A percentile compares a stretch with the other conserved stretches of the same genome.
Evolutionary conservation across 768 basidiomycete genomes (phyloP).

Genomic region (Mrakia frigida): DNA sequence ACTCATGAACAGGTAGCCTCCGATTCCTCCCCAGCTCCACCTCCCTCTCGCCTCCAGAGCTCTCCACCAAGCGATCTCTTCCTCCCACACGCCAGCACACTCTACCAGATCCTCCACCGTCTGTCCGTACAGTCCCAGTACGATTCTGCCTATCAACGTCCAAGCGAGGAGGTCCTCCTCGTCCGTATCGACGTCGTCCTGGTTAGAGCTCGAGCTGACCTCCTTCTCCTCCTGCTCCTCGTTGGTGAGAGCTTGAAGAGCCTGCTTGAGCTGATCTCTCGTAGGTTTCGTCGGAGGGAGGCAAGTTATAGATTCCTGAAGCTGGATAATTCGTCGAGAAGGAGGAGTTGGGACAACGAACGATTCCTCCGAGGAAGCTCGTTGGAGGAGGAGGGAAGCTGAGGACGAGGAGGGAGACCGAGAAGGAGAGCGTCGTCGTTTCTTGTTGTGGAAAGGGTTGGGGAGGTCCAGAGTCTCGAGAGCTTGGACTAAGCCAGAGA

Average conservation of each 20-base stretch:
- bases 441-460: background rate
- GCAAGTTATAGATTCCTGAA: background rate
- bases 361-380: background rate
- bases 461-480: slow-evolving; percentile 7
- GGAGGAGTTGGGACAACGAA: background rate
- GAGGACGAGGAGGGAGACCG: background rate
- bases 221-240: background rate
- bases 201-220: background rate
- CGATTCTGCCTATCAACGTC: slow-evolving; percentile 25
- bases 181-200: background rate
- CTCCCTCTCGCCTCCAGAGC: slow-evolving; percentile 8
- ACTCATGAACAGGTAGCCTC: slow-evolving; percentile 28
- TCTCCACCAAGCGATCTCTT: slow-evolving; percentile 32
- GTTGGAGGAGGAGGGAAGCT: background rate
- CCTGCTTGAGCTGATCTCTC: background rate
- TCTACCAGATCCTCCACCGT: slow-evolving; percentile 24
- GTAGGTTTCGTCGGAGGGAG: slow-evolving; percentile 2
- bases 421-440: too few relatives aligned
- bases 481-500: background rate
- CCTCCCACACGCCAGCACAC: slow-evolving; percentile 28
- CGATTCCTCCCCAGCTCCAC: slow-evolving; percentile 27
- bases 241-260: background rate
- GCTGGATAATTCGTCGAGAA: background rate
- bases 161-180: slow-evolving; percentile 29
- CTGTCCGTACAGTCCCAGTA: slow-evolving; percentile 18